Percentiles rank a stretch among this genome's conserved stretches.
Conservation (phyloP, 768 basidiomycete genomes). For the Lentinula guzmanii region DNA sequence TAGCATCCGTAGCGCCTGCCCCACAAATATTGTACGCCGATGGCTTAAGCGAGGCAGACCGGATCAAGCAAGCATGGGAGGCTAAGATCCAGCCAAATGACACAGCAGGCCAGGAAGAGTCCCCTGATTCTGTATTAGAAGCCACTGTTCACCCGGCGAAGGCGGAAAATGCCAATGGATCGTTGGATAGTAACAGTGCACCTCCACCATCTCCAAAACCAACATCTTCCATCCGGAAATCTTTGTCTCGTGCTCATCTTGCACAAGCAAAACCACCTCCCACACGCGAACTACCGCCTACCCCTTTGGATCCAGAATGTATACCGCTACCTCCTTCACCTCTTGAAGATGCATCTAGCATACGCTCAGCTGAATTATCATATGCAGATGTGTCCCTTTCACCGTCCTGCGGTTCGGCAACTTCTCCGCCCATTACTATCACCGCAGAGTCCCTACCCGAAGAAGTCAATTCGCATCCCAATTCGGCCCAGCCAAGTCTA, state of each 20-base stretch:
- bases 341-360: neutral
- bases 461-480: neutral
- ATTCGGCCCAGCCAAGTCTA: neutral
- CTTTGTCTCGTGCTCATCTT: neutral
- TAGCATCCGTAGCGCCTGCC: conserved; percentile 25
- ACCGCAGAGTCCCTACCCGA: neutral
- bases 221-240: neutral
- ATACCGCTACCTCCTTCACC: conserved; percentile 2
- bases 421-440: neutral
- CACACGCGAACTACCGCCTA: neutral
- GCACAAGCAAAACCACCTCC: neutral
- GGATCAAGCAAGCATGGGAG: conserved; percentile 51
- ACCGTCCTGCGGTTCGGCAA: neutral
- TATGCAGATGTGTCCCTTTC: neutral
- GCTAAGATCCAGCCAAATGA: conserved; percentile 24
- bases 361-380: neutral
- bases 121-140: conserved; percentile 6
- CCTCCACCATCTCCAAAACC: neutral
- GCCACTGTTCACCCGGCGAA: neutral
- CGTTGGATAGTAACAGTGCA: neutral
- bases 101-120: conserved; percentile 7
- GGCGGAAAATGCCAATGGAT: conserved; percentile 10
- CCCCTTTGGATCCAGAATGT: neutral
- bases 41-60: conserved; percentile 38
- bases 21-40: conserved; percentile 9